These are phyloP conservation scores for Ceratocystis eucalypticola DNA, from an alignment of 2,329 filamentous ascomycete species.

Conservation along the genomic window DNA sequence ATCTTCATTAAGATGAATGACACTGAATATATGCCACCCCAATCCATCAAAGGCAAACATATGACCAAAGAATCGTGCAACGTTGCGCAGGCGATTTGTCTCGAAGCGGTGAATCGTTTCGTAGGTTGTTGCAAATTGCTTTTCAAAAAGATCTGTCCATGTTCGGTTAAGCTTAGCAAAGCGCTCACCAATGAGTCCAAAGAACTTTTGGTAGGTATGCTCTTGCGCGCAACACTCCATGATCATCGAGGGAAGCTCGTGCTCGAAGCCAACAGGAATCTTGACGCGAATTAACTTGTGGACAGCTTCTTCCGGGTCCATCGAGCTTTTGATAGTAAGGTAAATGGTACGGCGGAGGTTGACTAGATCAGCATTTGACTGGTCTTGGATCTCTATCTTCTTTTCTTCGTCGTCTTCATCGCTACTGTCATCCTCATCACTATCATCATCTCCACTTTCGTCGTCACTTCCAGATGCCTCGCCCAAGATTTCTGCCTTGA, in stretches of 20 bases:
- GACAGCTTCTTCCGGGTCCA: conserved; percentile 89
- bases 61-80: conserved; percentile 89
- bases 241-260: conserved; percentile 89
- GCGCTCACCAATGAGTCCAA: conserved; percentile 82
- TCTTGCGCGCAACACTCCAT: conserved; percentile 95
- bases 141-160: conserved; percentile 87
- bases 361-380: conserved; percentile 89
- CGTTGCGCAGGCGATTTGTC: conserved; percentile 87
- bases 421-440: conserved; percentile 53
- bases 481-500: conserved; percentile 88
- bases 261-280: conserved; percentile 72
- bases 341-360: conserved; percentile 91
- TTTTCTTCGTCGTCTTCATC: conserved; percentile 65
- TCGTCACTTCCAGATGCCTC: conserved; percentile 79
- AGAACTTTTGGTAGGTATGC: conserved; percentile 95
- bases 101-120: conserved; percentile 95
- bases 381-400: conserved; percentile 91
- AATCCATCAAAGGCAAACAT: conserved; percentile 78
- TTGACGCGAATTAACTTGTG: conserved; percentile 96
- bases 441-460: conserved; percentile 44
- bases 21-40: conserved; percentile 77
- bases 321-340: conserved; percentile 91
- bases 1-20: conserved; percentile 85
- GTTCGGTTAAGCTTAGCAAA: conserved; percentile 93
- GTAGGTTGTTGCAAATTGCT: conserved; percentile 84